Conservation (phyloP, 1,139 yeast genomes). For the Yamadazyma oceani region DNA sequence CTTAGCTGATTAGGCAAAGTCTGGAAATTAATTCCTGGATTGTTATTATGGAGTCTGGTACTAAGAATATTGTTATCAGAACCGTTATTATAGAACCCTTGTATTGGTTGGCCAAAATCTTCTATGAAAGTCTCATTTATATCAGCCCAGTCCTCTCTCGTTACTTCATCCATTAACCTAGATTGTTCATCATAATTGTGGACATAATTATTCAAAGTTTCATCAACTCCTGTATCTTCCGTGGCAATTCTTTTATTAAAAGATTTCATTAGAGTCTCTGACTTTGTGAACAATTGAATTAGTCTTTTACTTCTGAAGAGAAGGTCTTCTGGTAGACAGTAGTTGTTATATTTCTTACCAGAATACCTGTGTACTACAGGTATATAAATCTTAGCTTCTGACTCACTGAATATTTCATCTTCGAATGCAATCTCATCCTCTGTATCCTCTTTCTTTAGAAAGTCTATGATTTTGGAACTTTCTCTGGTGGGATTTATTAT, state of each 20-base stretch:
- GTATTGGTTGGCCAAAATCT: conserved; percentile 40
- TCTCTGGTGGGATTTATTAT: conserved; percentile 11
- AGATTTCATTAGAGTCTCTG: conserved; percentile 39
- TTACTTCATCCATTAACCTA: conserved; percentile 16
- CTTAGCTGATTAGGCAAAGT: conserved; percentile 20
- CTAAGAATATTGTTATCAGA: background rate
- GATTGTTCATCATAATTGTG: conserved; percentile 17
- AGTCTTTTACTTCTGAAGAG: conserved; percentile 67
- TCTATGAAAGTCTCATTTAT: conserved; percentile 33
- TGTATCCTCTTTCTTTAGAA: conserved; percentile 15
- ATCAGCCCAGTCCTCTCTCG: conserved; percentile 19
- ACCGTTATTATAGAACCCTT: background rate
- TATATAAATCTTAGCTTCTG: conserved; percentile 33
- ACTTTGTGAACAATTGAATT: conserved; percentile 67
- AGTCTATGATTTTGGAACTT: conserved; percentile 10
- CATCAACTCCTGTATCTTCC: conserved; percentile 35
- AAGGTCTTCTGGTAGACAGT: conserved; percentile 70
- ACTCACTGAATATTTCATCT: conserved; percentile 52
- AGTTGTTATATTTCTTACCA: conserved; percentile 22
- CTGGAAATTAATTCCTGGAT: conserved; percentile 24
- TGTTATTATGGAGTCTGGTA: background rate
- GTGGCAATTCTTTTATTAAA: conserved; percentile 35
- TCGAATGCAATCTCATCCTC: conserved; percentile 28
- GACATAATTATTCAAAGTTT: conserved; percentile 25
- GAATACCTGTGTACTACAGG: conserved; percentile 20